A percentile compares a stretch with the other conserved stretches of the same genome.
Conservation (phyloP, 2,329 filamentous ascomycete genomes). For the Pestalotiopsis sp. region DNA sequence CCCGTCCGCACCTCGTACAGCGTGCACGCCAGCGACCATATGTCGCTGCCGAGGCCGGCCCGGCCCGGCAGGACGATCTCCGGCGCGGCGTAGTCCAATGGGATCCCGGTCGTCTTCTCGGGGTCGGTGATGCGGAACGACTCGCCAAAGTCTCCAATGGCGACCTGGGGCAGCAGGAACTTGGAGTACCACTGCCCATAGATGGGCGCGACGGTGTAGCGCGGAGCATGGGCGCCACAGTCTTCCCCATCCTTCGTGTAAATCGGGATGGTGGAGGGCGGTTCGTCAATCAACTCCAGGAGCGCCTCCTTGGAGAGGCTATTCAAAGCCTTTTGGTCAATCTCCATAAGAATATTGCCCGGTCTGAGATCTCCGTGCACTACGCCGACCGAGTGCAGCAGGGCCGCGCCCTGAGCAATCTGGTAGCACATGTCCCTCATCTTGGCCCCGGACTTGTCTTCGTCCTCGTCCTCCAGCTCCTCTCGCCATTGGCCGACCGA, state of each 20-base stretch:
- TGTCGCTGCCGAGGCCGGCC: not conserved
- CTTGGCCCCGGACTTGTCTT: not conserved
- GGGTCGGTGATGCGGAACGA: not conserved
- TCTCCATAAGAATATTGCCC: conserved; percentile 9
- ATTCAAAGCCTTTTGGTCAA: not conserved
- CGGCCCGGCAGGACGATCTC: not conserved
- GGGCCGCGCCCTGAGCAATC: not conserved
- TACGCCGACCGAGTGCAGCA: not conserved
- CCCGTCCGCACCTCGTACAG: not conserved
- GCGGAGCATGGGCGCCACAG: not conserved
- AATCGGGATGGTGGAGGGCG: not conserved
- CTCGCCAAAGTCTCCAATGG: not conserved
- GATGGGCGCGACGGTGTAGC: not conserved
- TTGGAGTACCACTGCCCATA: not conserved
- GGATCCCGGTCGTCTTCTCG: not conserved
- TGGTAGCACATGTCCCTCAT: conserved; percentile 5
- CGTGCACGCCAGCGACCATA: not conserved
- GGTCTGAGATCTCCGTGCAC: conserved; percentile 14
- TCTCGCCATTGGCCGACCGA: not conserved
- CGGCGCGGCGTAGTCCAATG: not conserved
- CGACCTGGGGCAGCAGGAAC: not conserved
- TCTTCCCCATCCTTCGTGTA: not conserved
- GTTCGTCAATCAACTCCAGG: not conserved
- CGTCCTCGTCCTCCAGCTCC: not conserved
- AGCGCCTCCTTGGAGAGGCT: not conserved